phyloP scores from a whole-genome alignment of 768 basidiomycete species.

The Pleurotus tuoliensis region DNA sequence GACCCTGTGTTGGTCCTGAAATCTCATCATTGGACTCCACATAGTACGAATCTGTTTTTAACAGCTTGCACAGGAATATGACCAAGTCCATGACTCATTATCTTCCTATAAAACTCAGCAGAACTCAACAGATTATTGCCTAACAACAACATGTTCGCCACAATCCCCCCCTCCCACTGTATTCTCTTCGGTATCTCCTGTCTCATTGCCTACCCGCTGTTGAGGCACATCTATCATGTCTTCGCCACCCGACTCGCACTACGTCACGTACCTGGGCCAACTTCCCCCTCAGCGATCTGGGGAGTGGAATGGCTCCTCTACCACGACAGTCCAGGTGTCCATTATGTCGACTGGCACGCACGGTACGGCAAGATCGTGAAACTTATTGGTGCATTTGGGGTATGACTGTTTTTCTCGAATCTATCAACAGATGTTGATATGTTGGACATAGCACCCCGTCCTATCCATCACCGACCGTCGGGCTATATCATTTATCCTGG shows the following conservation, averaged over 20 bases:
- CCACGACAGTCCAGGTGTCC: constrained; percentile 45
- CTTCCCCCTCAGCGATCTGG: constrained; percentile 47
- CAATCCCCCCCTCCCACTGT: constrained; percentile 10
- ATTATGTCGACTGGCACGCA: constrained; percentile 49
- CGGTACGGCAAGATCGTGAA: constrained; percentile 51
- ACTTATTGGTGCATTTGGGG: constrained; percentile 56
- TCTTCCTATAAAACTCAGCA: background rate
- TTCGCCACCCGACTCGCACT: constrained; percentile 30
- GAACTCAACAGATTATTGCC: too few species aligned
- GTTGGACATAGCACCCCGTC: constrained; percentile 42
- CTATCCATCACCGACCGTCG: constrained; percentile 53
- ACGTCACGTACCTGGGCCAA: constrained; percentile 49
- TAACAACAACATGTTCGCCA: constrained; percentile 16
- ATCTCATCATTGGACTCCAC: background rate
- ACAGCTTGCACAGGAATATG: constrained; percentile 5
- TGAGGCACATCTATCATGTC: constrained; percentile 30
- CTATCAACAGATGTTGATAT: constrained; percentile 2
- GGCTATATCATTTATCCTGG: constrained; percentile 51
- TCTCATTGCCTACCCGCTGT: constrained; percentile 24
- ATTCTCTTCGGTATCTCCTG: constrained; percentile 18
- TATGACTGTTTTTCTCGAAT: constrained; percentile 20
- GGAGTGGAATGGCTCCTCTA: constrained; percentile 61
- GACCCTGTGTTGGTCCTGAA: background rate
- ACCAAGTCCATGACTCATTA: background rate
- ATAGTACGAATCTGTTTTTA: background rate